Conservation (phyloP, 768 basidiomycete genomes). For the Rhizopogon vulgaris region DNA sequence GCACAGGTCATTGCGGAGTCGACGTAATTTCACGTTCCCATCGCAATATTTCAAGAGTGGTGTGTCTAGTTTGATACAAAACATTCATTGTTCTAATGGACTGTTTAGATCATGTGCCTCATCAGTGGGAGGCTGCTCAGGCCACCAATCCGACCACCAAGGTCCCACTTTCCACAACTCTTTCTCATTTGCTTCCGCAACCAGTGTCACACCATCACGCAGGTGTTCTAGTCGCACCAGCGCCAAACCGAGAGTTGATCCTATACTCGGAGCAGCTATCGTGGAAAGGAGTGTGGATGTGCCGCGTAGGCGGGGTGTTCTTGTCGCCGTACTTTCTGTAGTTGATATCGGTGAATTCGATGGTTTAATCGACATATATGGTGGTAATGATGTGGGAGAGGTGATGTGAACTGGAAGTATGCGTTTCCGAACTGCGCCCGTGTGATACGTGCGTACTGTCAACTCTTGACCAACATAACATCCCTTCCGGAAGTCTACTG, state of each 20-base stretch:
- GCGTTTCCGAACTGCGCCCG: constrained; percentile 84
- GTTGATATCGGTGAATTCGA: constrained; percentile 1
- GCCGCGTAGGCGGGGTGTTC: constrained; percentile 55
- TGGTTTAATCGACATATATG: constrained; percentile 22
- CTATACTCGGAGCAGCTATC: constrained; percentile 21
- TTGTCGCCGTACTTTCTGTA: constrained; percentile 26
- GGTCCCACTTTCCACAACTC: constrained; percentile 41
- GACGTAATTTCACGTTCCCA: constrained; percentile 1
- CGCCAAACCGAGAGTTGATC: constrained; percentile 61
- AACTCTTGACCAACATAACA: constrained; percentile 98
- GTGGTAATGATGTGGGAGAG: constrained; percentile 26
- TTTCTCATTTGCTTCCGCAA: constrained; percentile 24
- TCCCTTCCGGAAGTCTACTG: constrained; percentile 96
- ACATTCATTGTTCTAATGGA: constrained; percentile 1
- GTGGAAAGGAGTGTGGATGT: constrained; percentile 71
- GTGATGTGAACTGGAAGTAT: constrained; percentile 71
- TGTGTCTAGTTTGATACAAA: constrained; percentile 1
- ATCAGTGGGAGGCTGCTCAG: constrained; percentile 18
- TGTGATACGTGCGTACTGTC: constrained; percentile 95
- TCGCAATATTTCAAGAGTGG: not conserved
- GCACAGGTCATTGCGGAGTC: constrained; percentile 60
- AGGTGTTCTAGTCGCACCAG: constrained; percentile 73
- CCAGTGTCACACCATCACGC: constrained; percentile 20
- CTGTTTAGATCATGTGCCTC: constrained; percentile 14
- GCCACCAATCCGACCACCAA: constrained; percentile 71